Percentiles rank a stretch among this genome's conserved stretches.
These are phyloP conservation scores for Diaporthe vaccinii DNA, from an alignment of 2,329 filamentous ascomycete species.

Conservation along the genomic window DNA sequence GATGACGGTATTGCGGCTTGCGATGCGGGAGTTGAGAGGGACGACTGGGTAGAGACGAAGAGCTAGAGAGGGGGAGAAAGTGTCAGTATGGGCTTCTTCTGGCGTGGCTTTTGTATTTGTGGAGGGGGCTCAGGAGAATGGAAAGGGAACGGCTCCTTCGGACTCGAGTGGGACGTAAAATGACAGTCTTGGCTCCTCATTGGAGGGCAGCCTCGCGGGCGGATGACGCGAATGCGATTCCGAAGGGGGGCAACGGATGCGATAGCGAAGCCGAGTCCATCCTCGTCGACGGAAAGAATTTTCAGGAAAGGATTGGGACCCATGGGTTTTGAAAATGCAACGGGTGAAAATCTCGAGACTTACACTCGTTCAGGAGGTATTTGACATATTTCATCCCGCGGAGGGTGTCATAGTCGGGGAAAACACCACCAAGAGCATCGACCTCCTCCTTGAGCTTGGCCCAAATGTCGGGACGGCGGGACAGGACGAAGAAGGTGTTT, in stretches of 20 bases:
- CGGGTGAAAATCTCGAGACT: constrained; percentile 13
- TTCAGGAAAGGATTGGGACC: not conserved
- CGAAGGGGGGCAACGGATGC: not conserved
- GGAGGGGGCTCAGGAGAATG: not conserved
- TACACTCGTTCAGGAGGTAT: constrained; percentile 62
- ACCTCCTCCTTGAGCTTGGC: constrained; percentile 55
- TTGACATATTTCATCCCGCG: constrained; percentile 61
- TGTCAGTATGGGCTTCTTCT: not conserved
- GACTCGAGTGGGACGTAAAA: not conserved
- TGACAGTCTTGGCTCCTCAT: not conserved
- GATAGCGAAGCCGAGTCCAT: not conserved
- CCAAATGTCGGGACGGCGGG: constrained; percentile 51
- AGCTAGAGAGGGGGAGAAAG: constrained; percentile 42
- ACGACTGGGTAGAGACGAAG: constrained; percentile 60
- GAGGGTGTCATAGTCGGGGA: constrained; percentile 59
- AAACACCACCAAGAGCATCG: constrained; percentile 44
- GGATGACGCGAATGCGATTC: not conserved
- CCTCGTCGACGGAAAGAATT: not conserved
- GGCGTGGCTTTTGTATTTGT: not conserved
- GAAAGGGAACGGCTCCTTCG: not conserved
- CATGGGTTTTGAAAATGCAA: not conserved
- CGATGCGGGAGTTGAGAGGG: constrained; percentile 58
- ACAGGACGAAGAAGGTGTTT: constrained; percentile 49
- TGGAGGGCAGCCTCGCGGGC: not conserved
- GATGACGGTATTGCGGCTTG: constrained; percentile 58